Conservation (phyloP, 768 basidiomycete genomes). For the Lactifluus subvellereus region DNA sequence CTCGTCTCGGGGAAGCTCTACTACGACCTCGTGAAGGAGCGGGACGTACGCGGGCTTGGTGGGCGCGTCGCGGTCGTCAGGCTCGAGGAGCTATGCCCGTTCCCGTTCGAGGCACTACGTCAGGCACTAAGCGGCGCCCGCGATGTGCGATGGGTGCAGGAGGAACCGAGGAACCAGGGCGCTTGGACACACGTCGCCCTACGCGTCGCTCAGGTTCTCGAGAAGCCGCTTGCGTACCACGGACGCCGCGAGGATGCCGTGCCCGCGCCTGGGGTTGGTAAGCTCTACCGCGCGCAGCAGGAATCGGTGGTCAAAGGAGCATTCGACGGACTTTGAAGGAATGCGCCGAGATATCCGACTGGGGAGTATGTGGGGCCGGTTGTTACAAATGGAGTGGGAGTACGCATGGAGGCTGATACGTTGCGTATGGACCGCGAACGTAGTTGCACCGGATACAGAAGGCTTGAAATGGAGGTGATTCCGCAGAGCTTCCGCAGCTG, state of each 20-base stretch:
- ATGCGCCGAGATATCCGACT: not conserved
- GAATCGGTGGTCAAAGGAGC: conserved; percentile 50
- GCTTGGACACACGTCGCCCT: conserved; percentile 61
- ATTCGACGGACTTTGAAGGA: conserved; percentile 40
- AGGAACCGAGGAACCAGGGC: conserved; percentile 87
- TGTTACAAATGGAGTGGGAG: too few species aligned
- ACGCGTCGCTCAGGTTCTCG: conserved; percentile 29
- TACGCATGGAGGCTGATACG: too few species aligned
- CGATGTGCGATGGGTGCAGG: conserved; percentile 69
- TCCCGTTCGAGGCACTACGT: conserved; percentile 62
- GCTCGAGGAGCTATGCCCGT: conserved; percentile 84
- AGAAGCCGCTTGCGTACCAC: conserved; percentile 41
- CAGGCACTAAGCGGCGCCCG: conserved; percentile 37
- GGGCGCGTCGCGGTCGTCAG: conserved; percentile 61
- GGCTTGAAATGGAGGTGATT: not conserved
- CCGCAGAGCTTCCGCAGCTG: not conserved
- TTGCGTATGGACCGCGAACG: too few species aligned
- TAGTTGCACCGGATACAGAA: not conserved
- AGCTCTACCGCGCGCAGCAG: conserved; percentile 62
- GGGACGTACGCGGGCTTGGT: conserved; percentile 43
- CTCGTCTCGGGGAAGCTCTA: conserved; percentile 80
- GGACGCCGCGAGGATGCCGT: conserved; percentile 69
- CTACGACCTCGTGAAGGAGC: conserved; percentile 76
- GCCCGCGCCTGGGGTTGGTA: conserved; percentile 72
- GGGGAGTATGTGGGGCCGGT: not conserved